Conservation (phyloP, 2,329 filamentous ascomycete species). For the Aspergillus arachidicola region DNA sequence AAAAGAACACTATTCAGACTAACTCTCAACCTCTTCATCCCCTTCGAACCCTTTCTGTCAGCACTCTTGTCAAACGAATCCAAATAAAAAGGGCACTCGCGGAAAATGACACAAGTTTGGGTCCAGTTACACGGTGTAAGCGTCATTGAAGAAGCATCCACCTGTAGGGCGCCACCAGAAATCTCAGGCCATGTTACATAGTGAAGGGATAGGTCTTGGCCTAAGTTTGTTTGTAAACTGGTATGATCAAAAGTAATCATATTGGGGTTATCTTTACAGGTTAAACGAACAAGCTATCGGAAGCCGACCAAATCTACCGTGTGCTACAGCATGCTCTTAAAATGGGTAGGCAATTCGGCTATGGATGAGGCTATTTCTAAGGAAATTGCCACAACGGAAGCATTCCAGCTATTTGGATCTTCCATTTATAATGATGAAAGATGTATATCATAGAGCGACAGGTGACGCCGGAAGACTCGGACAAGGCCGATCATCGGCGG, state of each 20-base stretch:
- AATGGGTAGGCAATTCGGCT: not conserved
- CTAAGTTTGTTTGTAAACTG: no score
- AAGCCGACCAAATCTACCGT: no score
- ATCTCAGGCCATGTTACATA: not conserved
- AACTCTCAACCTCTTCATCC: no score
- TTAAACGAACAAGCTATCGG: no score
- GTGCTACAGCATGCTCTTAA: not conserved
- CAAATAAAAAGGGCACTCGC: not conserved
- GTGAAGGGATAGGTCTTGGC: no score
- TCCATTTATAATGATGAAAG: not conserved
- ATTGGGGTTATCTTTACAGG: not conserved
- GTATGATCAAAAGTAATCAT: not conserved
- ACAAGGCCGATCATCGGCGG: conserved; percentile 11
- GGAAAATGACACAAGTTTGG: not conserved
- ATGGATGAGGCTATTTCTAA: not conserved
- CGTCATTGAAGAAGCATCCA: not conserved
- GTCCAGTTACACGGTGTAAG: not conserved
- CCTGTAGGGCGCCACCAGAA: not conserved
- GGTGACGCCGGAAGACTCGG: not conserved
- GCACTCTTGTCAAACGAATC: not conserved
- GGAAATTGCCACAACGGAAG: not conserved
- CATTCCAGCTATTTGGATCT: not conserved
- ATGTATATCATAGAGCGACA: not conserved
- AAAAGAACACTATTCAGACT: not conserved
- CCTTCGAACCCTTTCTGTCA: no score